These are phyloP conservation scores for Dactylellina cionopaga DNA, from an alignment of 2,329 filamentous ascomycete species.

Conservation along the genomic window DNA sequence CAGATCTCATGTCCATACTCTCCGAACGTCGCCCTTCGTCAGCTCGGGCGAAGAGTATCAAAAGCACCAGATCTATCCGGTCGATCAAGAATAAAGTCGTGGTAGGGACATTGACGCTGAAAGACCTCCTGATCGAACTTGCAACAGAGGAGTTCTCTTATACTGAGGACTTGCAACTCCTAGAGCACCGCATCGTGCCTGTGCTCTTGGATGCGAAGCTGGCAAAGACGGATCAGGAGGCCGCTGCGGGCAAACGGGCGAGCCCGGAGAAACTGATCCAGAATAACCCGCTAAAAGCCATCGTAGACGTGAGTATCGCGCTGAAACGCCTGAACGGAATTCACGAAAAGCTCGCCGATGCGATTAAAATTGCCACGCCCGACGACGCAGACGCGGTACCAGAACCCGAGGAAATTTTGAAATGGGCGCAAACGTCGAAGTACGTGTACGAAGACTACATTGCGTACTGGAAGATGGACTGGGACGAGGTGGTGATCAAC, in stretches of 20 bases:
- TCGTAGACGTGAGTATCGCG: constrained; percentile 91
- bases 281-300: constrained; percentile 77
- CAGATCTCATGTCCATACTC: constrained; percentile 91
- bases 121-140: constrained; percentile 82
- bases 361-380: constrained; percentile 32
- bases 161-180: constrained; percentile 85
- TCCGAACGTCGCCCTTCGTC: constrained; percentile 66
- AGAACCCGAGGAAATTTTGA: constrained; percentile 74
- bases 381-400: constrained; percentile 8
- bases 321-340: constrained; percentile 83
- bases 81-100: constrained; percentile 48
- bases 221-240: constrained; percentile 70
- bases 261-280: constrained; percentile 47
- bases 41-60: constrained; percentile 72
- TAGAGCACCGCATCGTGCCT: constrained; percentile 94
- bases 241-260: constrained; percentile 49
- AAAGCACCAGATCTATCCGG: constrained; percentile 64
- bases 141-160: constrained; percentile 86
- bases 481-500: constrained; percentile 93
- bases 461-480: constrained; percentile 87
- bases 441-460: constrained; percentile 87
- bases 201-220: constrained; percentile 83
- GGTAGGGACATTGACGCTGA: constrained; percentile 73
- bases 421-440: constrained; percentile 82
- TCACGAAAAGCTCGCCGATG: constrained; percentile 82